A percentile compares a stretch with the other conserved stretches of the same genome.
phyloP scores from a whole-genome alignment of 345 rosid genomes.

The Clarkia xantiana region DNA sequence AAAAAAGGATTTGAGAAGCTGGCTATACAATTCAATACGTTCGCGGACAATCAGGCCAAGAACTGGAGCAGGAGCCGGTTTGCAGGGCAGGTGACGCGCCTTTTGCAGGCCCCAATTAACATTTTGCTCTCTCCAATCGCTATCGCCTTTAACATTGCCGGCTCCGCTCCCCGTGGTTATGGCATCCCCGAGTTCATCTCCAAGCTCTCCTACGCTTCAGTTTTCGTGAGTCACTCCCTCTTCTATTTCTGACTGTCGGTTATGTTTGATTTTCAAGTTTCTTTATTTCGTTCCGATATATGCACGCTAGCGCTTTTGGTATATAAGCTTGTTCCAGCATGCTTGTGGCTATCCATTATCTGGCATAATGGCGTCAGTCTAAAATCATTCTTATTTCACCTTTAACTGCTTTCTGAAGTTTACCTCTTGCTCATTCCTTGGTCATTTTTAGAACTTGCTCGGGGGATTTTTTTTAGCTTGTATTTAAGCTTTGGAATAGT shows the following conservation, averaged over 20 bases:
- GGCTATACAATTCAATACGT: slow-evolving; percentile 34
- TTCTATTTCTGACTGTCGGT: neutral
- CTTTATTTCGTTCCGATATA: too few species aligned
- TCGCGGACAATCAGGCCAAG: slow-evolving; percentile 50
- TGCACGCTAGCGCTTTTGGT: too few species aligned
- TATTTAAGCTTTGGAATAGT: too few species aligned
- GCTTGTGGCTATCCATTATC: too few species aligned
- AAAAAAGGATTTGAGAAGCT: slow-evolving; percentile 39
- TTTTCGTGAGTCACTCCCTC: slow-evolving; percentile 37
- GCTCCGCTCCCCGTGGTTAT: slow-evolving; percentile 87
- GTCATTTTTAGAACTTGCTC: too few species aligned
- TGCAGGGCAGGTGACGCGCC: slow-evolving; percentile 56
- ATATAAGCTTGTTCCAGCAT: too few species aligned
- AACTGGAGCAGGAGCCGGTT: slow-evolving; percentile 29
- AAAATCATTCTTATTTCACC: too few species aligned
- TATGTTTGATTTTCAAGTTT: too few species aligned
- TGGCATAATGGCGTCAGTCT: too few species aligned
- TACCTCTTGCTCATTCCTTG: too few species aligned
- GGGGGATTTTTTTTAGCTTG: too few species aligned
- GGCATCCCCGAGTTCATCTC: slow-evolving; percentile 76
- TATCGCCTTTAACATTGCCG: slow-evolving; percentile 76
- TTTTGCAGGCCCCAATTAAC: slow-evolving; percentile 70
- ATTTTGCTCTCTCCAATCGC: slow-evolving; percentile 69
- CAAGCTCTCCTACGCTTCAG: slow-evolving; percentile 53
- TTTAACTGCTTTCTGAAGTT: too few species aligned